Evolutionary conservation across 2,329 filamentous ascomycete species (phyloP).

Genomic region (Xylariaceae sp.): DNA sequence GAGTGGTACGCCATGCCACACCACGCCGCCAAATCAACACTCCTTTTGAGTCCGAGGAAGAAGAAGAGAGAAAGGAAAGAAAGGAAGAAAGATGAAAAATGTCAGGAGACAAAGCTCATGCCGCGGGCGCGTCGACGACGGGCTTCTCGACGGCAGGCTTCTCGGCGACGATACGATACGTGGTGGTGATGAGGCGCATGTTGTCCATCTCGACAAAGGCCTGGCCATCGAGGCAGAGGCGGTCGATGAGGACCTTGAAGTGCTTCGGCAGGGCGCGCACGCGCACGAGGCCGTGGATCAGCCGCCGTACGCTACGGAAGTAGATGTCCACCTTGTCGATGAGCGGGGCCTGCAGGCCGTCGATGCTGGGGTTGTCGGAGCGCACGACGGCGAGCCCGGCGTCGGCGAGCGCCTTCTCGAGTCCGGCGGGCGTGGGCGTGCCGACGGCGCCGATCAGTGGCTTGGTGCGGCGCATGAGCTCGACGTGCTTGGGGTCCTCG

Average conservation of each 20-base stretch:
- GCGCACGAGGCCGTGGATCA: constrained; percentile 41
- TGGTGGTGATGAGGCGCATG: constrained; percentile 44
- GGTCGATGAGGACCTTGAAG: constrained; percentile 46
- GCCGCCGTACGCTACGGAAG: constrained; percentile 41
- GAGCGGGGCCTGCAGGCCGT: constrained; percentile 41
- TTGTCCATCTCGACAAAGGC: constrained; percentile 49
- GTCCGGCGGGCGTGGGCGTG: constrained; percentile 39
- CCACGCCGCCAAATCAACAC: too few species aligned
- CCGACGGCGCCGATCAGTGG: constrained; percentile 48
- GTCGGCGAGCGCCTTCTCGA: constrained; percentile 36
- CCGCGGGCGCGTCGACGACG: too few species aligned
- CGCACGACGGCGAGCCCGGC: constrained; percentile 40
- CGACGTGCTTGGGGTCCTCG: constrained; percentile 36
- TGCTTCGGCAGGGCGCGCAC: constrained; percentile 39
- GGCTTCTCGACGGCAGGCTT: too few species aligned
- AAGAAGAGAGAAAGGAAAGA: too few species aligned
- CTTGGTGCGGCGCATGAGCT: constrained; percentile 47
- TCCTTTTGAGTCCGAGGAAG: too few species aligned
- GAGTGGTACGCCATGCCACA: too few species aligned
- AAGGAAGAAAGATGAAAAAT: too few species aligned
- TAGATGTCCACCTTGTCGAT: constrained; percentile 48
- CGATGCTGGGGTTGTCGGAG: constrained; percentile 45
- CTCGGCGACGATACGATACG: constrained; percentile 44
- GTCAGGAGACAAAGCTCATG: too few species aligned
- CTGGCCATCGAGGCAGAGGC: constrained; percentile 44